Conservation (phyloP, 352 stramenopile species). For the Phytophthora fragariae region DNA sequence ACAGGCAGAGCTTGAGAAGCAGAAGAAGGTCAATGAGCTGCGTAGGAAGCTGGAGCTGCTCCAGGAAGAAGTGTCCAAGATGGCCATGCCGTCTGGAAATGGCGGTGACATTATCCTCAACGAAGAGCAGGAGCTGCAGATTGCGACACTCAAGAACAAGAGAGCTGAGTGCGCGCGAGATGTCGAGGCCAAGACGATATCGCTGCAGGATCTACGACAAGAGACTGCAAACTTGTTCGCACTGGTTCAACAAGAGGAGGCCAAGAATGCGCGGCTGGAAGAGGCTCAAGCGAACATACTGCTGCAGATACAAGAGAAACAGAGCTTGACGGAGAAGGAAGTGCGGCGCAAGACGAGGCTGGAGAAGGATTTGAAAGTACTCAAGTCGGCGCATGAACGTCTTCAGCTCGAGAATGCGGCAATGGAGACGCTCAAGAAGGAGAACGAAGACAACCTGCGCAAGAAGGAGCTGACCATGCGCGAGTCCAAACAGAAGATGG, state of each 20-base stretch:
- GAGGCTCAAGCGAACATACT: constrained; percentile 53
- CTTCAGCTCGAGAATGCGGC: constrained; percentile 48
- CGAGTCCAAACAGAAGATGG: constrained; percentile 89
- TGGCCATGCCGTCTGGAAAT: constrained; percentile 52
- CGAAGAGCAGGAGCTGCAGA: constrained; percentile 76
- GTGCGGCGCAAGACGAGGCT: constrained; percentile 67
- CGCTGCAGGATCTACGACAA: constrained; percentile 67
- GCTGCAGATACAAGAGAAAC: constrained; percentile 68
- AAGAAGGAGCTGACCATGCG: constrained; percentile 80
- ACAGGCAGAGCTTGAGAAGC: constrained; percentile 76
- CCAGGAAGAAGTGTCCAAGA: constrained; percentile 69
- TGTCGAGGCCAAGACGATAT: constrained; percentile 73
- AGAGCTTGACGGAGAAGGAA: constrained; percentile 66
- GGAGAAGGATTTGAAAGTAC: constrained; percentile 73
- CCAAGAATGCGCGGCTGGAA: constrained; percentile 66
- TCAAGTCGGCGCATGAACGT: constrained; percentile 71
- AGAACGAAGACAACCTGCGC: constrained; percentile 66
- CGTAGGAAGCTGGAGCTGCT: constrained; percentile 67
- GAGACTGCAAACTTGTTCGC: constrained; percentile 75
- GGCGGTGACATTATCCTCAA: constrained; percentile 61
- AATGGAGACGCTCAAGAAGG: constrained; percentile 57
- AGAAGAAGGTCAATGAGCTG: constrained; percentile 77
- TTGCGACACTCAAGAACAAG: constrained; percentile 76
- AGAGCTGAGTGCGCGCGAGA: constrained; percentile 72
- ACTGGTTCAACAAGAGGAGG: constrained; percentile 70